Evolutionary conservation across 163 green algal species (phyloP).

Genomic region (Chlamydomonas reinhardtii): DNA sequence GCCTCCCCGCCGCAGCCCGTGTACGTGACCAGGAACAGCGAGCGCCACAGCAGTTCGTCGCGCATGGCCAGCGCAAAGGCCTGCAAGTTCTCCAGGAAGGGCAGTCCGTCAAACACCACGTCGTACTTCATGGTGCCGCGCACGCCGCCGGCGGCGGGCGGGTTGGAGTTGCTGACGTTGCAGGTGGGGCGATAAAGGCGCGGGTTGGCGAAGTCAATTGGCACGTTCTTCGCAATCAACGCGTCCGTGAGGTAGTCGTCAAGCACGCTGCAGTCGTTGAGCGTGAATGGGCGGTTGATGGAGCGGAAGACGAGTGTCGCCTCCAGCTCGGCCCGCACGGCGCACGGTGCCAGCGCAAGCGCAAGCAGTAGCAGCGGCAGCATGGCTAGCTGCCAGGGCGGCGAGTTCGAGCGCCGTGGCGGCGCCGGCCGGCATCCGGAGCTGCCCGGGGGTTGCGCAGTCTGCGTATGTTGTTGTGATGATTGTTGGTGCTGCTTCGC

Average conservation of each 20-base stretch:
- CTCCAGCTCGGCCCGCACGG: neutral
- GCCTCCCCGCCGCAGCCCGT: constrained; percentile 7
- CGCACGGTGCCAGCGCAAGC: neutral
- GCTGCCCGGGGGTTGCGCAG: too few relatives aligned
- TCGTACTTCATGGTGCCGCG: neutral
- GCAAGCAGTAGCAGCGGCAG: neutral
- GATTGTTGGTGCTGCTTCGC: too few relatives aligned
- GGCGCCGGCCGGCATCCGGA: too few relatives aligned
- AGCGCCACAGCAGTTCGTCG: constrained; percentile 30
- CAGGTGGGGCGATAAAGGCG: neutral
- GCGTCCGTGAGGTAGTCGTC: neutral
- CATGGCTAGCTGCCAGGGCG: too few relatives aligned
- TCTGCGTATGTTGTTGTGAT: too few relatives aligned
- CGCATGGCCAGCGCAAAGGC: neutral
- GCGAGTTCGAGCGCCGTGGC: too few relatives aligned
- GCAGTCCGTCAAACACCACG: neutral
- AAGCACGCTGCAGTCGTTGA: neutral
- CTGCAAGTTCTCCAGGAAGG: constrained; percentile 18
- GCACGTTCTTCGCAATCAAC: neutral
- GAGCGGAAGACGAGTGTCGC: neutral
- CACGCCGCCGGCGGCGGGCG: neutral
- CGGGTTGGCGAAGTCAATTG: neutral
- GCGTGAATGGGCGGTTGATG: neutral
- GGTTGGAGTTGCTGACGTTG: neutral
- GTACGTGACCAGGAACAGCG: neutral